Percentiles rank a stretch among this genome's conserved stretches.
phyloP scores from a whole-genome alignment of 257 asterid species.

The Gardenia jasminoides region DNA sequence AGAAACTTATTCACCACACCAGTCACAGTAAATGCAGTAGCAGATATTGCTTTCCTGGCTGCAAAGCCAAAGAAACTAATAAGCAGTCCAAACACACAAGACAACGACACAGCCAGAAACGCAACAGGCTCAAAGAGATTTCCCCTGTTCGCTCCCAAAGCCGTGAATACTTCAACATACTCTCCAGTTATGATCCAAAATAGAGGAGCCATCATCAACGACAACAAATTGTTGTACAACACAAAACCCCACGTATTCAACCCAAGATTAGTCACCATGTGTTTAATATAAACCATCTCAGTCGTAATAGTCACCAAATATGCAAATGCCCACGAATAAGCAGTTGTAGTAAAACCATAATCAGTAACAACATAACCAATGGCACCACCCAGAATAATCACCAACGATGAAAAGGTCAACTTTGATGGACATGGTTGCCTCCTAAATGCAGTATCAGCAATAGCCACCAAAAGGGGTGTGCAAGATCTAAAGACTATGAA shows the following conservation, averaged over 20 bases:
- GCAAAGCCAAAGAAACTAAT: constrained; percentile 98
- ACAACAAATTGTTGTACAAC: constrained; percentile 74
- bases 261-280: constrained; percentile 94
- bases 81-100: constrained; percentile 92
- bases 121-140: constrained; percentile 59
- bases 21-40: constrained; percentile 92
- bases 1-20: constrained; percentile 96
- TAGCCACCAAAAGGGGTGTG: constrained; percentile 82
- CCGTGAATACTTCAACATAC: constrained; percentile 64
- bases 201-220: constrained; percentile 91
- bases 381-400: constrained; percentile 76
- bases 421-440: constrained; percentile 86
- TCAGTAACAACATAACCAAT: constrained; percentile 90
- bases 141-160: constrained; percentile 47
- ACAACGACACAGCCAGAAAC: constrained; percentile 65
- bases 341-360: constrained; percentile 76
- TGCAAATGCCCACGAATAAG: constrained; percentile 93
- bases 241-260: constrained; percentile 97
- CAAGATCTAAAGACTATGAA: constrained; percentile 86
- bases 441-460: constrained; percentile 83
- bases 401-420: constrained; percentile 59
- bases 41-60: constrained; percentile 90
- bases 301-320: constrained; percentile 91
- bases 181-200: constrained; percentile 91
- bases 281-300: constrained; percentile 98